phyloP scores from a whole-genome alignment of 371 early-diverging fungal species.

The Rhizomucor miehei region DNA sequence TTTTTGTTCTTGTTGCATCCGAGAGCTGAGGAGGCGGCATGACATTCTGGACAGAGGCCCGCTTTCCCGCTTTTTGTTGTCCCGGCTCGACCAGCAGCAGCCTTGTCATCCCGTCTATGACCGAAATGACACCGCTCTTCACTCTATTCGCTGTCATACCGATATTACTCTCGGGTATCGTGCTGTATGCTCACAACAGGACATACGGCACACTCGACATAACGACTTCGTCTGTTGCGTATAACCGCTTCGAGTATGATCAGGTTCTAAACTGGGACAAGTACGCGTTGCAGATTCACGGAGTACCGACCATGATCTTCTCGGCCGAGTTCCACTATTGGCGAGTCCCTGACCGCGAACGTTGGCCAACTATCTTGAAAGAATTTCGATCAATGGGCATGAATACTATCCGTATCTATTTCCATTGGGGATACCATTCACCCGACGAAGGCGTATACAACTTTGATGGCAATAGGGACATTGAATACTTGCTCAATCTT shows the following conservation, averaged over 20 bases:
- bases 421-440: conserved; percentile 90
- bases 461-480: conserved; percentile 78
- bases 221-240: conserved; percentile 56
- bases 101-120: conserved; percentile 12
- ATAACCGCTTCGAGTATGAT: conserved; percentile 48
- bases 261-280: conserved; percentile 63
- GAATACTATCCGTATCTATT: conserved; percentile 84
- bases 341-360: conserved; percentile 64
- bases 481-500: conserved; percentile 67
- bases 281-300: conserved; percentile 59
- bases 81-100: too few species aligned
- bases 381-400: conserved; percentile 73
- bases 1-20: too few species aligned
- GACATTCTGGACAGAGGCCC: too few species aligned
- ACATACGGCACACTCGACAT: conserved; percentile 49
- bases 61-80: too few species aligned
- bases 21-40: too few species aligned
- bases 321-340: conserved; percentile 83
- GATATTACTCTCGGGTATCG: conserved; percentile 28
- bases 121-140: conserved; percentile 36
- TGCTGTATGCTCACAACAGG: conserved; percentile 42
- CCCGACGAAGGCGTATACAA: conserved; percentile 72
- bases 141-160: conserved; percentile 42
- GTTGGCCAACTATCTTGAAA: conserved; percentile 60
- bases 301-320: conserved; percentile 58